Conservation (phyloP, 2,329 filamentous ascomycete species). For the Zymoseptoria brevis region DNA sequence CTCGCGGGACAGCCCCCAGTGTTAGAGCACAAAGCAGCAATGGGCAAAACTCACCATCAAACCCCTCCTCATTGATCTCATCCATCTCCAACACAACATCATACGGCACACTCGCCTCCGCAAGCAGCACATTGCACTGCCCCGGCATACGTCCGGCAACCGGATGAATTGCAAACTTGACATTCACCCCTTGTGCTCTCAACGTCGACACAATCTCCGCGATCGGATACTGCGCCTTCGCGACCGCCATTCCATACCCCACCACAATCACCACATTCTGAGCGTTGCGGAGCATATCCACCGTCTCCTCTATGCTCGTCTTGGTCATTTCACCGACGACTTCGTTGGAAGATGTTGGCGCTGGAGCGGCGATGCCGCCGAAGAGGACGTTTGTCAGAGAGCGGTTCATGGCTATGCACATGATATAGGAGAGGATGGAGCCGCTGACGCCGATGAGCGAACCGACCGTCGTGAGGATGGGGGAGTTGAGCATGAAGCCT, state of each 20-base stretch:
- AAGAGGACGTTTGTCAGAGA: slow-evolving; percentile 85
- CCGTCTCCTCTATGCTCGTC: slow-evolving; percentile 71
- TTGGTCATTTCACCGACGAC: slow-evolving; percentile 73
- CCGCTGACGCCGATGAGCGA: slow-evolving; percentile 82
- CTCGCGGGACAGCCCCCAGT: too few relatives aligned
- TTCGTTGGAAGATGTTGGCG: slow-evolving; percentile 55
- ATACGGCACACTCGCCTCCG: slow-evolving; percentile 80
- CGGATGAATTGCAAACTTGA: slow-evolving; percentile 70
- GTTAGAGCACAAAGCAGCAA: neutral
- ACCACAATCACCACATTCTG: slow-evolving; percentile 86
- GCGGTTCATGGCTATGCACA: slow-evolving; percentile 86
- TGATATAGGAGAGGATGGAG: slow-evolving; percentile 79
- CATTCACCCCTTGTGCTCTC: slow-evolving; percentile 66
- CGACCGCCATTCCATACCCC: slow-evolving; percentile 90
- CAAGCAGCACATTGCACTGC: slow-evolving; percentile 84
- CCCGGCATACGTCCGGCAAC: slow-evolving; percentile 89
- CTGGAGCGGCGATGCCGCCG: slow-evolving; percentile 63
- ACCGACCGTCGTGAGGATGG: slow-evolving; percentile 74
- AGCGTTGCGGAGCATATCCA: slow-evolving; percentile 64
- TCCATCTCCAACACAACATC: slow-evolving; percentile 94
- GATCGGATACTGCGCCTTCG: slow-evolving; percentile 86
- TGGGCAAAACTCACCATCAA: slow-evolving; percentile 39
- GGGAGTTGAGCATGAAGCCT: slow-evolving; percentile 85
- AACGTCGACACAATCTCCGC: slow-evolving; percentile 70
- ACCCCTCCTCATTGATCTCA: slow-evolving; percentile 83